Conservation (phyloP, 1,284 basidiomycete species). For the Rhodotorula sp. region DNA sequence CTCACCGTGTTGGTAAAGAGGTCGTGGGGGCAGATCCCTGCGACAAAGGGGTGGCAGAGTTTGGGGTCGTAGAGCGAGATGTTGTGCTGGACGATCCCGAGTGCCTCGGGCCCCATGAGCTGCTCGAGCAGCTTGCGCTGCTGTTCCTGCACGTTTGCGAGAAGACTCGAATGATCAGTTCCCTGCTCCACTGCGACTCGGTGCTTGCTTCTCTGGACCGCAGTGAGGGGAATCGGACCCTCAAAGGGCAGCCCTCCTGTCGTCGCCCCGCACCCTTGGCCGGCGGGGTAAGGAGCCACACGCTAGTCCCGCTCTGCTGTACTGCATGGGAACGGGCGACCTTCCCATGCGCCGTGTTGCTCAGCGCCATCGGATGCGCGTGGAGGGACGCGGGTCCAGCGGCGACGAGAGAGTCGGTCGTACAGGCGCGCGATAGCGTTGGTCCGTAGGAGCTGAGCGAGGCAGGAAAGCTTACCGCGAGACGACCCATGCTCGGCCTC, state of each 20-base stretch:
- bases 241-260: no score
- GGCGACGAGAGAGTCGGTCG: no score
- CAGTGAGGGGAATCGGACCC: background rate
- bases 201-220: background rate
- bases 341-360: no score
- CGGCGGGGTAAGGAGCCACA: no score
- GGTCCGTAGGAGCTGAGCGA: background rate
- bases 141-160: constrained; percentile 8
- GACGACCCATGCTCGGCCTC: background rate
- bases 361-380: no score
- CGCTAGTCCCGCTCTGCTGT: no score
- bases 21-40: constrained; percentile 95
- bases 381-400: no score
- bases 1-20: constrained; percentile 97
- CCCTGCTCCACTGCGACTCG: background rate
- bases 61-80: constrained; percentile 95
- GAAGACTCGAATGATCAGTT: background rate
- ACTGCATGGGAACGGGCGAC: no score
- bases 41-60: constrained; percentile 98
- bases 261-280: no score
- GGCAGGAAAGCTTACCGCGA: background rate
- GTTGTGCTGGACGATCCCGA: constrained; percentile 90
- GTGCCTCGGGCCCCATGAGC: constrained; percentile 75
- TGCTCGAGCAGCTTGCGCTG: constrained; percentile 74
- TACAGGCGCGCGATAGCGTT: no score